Conservation (phyloP, 164 flowering plant genomes). For the Annona squamosa region DNA sequence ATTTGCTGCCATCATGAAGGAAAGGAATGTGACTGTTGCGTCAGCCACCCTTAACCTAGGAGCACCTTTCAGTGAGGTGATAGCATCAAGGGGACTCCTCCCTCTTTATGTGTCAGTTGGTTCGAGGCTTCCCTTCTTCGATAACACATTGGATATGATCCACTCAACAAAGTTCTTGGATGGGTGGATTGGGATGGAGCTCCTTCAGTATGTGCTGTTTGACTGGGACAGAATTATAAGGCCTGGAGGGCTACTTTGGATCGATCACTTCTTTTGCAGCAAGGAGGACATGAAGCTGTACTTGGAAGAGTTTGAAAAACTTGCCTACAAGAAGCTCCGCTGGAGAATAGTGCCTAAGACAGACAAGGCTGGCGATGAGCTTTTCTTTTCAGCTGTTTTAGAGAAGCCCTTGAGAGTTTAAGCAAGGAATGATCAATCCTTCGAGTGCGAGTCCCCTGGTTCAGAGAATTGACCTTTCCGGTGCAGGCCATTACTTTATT, state of each 20-base stretch:
- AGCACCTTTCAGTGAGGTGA: slow-evolving; percentile 37
- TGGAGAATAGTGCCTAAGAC: slow-evolving; percentile 32
- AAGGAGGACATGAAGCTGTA: slow-evolving; percentile 24
- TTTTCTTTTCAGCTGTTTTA: slow-evolving; percentile 32
- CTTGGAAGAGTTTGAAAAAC: slow-evolving; percentile 20
- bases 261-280: slow-evolving; percentile 32
- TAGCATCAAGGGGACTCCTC: slow-evolving; percentile 34
- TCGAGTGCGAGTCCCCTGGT: not conserved
- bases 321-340: slow-evolving; percentile 22
- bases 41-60: slow-evolving; percentile 36
- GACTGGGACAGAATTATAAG: slow-evolving; percentile 32
- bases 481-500: too few species aligned
- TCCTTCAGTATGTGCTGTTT: slow-evolving; percentile 34
- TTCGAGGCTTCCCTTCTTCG: slow-evolving; percentile 34
- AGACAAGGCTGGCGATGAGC: slow-evolving; percentile 29
- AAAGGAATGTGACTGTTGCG: slow-evolving; percentile 30
- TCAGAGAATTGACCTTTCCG: not conserved
- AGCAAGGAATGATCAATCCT: not conserved
- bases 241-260: slow-evolving; percentile 32
- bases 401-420: slow-evolving; percentile 28
- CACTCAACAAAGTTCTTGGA: slow-evolving; percentile 34
- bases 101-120: slow-evolving; percentile 33
- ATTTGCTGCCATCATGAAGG: slow-evolving; percentile 41
- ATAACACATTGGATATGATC: slow-evolving; percentile 35
- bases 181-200: slow-evolving; percentile 34